These are phyloP conservation scores for Bigelowiella natans DNA, from an alignment of 78 protist species.

Conservation along the genomic window DNA sequence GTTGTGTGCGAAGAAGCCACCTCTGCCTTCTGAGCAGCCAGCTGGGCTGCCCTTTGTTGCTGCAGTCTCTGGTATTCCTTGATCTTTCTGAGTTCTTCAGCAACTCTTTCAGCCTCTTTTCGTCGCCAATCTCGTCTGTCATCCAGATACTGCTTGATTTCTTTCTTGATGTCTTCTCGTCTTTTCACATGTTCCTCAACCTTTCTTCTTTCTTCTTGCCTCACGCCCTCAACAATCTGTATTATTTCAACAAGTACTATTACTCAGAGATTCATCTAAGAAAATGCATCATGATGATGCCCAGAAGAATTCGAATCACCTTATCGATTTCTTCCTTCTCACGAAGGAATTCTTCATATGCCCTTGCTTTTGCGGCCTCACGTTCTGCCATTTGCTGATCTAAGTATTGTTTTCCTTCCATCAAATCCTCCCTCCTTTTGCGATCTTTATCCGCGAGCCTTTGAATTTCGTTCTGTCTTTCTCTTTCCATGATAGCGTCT, in stretches of 20 bases:
- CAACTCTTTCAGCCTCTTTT: background rate
- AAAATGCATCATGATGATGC: too few species aligned
- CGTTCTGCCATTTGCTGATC: background rate
- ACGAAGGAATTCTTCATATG: background rate
- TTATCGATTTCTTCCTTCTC: background rate
- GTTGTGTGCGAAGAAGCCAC: too few species aligned
- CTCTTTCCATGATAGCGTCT: background rate
- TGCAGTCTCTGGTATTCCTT: background rate
- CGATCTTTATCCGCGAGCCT: background rate
- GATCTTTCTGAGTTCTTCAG: background rate
- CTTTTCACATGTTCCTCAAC: background rate
- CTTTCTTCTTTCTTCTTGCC: background rate
- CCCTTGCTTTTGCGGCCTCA: background rate
- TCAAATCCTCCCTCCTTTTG: background rate
- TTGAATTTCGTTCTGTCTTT: background rate
- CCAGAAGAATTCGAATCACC: too few species aligned
- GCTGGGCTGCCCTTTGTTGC: background rate
- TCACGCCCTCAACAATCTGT: background rate
- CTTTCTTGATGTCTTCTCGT: background rate
- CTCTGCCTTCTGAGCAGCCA: background rate
- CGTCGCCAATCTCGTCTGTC: background rate
- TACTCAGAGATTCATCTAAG: background rate
- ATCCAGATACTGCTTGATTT: background rate
- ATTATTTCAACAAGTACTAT: background rate
- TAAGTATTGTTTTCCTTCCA: background rate